These are phyloP conservation scores for Zygnema cylindricum DNA, from an alignment of 139 green algal genomes.

Conservation along the genomic window DNA sequence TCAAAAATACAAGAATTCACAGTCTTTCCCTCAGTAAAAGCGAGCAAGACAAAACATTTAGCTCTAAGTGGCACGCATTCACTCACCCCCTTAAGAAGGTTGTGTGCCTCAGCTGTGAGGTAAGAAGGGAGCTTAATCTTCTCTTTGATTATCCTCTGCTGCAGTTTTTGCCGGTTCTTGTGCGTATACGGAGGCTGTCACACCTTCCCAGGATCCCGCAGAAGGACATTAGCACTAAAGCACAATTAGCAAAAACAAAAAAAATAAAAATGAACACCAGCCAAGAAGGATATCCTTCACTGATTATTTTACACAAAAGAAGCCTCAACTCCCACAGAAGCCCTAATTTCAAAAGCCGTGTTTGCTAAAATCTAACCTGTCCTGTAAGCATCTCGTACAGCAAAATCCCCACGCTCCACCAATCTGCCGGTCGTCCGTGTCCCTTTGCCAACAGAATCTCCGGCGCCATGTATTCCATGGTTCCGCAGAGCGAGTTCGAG, in stretches of 20 bases:
- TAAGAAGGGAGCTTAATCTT: constrained; percentile 81
- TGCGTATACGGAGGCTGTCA: constrained; percentile 78
- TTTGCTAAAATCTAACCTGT: no score
- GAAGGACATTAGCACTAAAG: no score
- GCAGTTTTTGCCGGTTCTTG: constrained; percentile 84
- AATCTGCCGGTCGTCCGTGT: constrained; percentile 91
- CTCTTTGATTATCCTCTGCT: constrained; percentile 80
- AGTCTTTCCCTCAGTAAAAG: no score
- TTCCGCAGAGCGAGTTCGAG: constrained; percentile 94
- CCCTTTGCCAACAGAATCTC: constrained; percentile 88
- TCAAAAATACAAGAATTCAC: no score
- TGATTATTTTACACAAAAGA: no score
- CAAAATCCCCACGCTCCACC: constrained; percentile 94
- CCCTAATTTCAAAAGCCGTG: no score
- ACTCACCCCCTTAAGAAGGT: constrained; percentile 68
- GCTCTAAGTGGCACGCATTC: no score
- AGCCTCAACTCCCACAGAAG: no score
- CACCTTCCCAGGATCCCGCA: neutral
- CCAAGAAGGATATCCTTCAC: no score
- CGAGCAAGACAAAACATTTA: no score
- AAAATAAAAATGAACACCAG: no score
- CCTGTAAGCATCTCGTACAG: constrained; percentile 98
- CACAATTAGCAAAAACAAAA: no score
- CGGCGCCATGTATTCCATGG: constrained; percentile 82
- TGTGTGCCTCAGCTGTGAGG: constrained; percentile 64